Evolutionary conservation across 257 asterid species (phyloP).

Genomic region (Ligustrum vulgare): DNA sequence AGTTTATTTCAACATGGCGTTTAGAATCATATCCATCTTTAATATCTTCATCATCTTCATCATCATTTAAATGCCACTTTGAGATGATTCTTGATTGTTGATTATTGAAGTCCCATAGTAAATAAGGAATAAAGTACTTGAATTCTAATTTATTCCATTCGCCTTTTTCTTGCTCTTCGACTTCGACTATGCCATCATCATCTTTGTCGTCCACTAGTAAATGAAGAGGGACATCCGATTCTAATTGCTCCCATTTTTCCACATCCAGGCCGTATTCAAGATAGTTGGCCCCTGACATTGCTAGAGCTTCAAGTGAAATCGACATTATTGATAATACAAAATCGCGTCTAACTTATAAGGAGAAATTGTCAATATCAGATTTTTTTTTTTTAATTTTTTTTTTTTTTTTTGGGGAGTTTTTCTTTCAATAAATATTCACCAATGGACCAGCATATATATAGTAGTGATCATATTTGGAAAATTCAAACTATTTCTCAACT

Average conservation of each 20-base stretch:
- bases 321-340: conserved; percentile 7
- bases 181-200: neutral
- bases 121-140: neutral
- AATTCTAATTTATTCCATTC: neutral
- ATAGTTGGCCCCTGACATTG: conserved; percentile 45
- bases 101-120: too few species aligned
- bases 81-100: neutral
- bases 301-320: conserved; percentile 51
- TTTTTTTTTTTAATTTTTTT: too few species aligned
- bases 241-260: conserved; percentile 35
- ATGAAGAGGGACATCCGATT: conserved; percentile 17
- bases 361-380: neutral
- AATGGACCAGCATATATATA: too few species aligned
- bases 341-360: too few species aligned
- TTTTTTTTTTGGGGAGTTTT: too few species aligned
- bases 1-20: too few species aligned
- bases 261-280: conserved; percentile 23
- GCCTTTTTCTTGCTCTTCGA: neutral
- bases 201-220: conserved; percentile 33
- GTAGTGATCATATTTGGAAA: conserved; percentile 1
- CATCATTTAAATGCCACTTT: neutral
- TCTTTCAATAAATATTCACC: neutral
- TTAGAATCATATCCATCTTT: too few species aligned
- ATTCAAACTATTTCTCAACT: conserved; percentile 15
- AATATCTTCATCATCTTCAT: neutral